These are phyloP conservation scores for Debaryomycetaceae sp. DNA, from an alignment of 1,139 yeast species.

Conservation along the genomic window DNA sequence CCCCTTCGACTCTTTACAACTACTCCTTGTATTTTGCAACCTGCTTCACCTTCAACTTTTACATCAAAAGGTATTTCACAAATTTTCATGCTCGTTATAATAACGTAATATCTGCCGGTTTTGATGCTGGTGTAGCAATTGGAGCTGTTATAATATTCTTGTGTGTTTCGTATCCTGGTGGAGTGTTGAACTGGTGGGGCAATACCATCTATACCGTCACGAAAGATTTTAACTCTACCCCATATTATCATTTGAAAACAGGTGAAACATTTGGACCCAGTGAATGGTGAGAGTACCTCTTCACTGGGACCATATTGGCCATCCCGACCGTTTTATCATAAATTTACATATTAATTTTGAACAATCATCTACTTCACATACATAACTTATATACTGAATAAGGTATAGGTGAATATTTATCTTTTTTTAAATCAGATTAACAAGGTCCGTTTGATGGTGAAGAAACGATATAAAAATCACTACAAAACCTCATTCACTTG, in stretches of 20 bases:
- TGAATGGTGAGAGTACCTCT: slow-evolving; percentile 24
- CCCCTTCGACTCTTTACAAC: slow-evolving; percentile 54
- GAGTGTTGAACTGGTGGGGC: slow-evolving; percentile 38
- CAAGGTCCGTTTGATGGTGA: background rate
- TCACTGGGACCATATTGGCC: no score
- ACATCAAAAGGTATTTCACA: slow-evolving; percentile 41
- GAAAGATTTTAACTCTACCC: slow-evolving; percentile 16
- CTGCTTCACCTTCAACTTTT: slow-evolving; percentile 51
- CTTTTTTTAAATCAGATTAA: background rate
- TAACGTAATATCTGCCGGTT: slow-evolving; percentile 20
- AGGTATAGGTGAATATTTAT: no score
- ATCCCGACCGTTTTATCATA: no score
- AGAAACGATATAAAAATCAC: background rate
- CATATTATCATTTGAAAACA: slow-evolving; percentile 22
- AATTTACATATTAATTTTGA: no score
- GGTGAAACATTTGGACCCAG: slow-evolving; percentile 40
- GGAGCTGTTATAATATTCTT: slow-evolving; percentile 37
- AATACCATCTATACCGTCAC: slow-evolving; percentile 13
- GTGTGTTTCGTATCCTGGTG: slow-evolving; percentile 29
- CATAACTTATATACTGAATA: no score
- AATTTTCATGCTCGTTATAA: slow-evolving; percentile 20
- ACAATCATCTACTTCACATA: no score
- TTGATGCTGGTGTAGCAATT: slow-evolving; percentile 39
- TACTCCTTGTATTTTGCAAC: slow-evolving; percentile 46
- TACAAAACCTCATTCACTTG: background rate